Conservation (phyloP, 306 rosid species). For the Pterocarpus santalinus region DNA sequence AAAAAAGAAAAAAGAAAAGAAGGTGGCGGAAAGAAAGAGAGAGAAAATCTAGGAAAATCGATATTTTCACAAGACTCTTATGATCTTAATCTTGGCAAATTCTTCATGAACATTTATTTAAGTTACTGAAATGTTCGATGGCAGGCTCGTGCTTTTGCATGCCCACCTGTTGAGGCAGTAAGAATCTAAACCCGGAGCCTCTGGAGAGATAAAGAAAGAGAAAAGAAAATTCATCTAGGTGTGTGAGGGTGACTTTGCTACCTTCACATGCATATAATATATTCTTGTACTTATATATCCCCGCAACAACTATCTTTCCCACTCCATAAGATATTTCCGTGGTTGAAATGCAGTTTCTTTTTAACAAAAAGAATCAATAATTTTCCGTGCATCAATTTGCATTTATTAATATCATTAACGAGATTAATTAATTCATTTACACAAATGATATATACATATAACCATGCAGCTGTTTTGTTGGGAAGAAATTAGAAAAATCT, state of each 20-base stretch:
- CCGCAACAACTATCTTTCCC: constrained; percentile 29
- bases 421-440: background rate
- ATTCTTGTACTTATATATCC: constrained; percentile 7
- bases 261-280: constrained; percentile 14
- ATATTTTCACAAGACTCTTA: constrained; percentile 42
- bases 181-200: constrained; percentile 25
- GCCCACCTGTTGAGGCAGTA: constrained; percentile 23
- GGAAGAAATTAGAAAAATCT: background rate
- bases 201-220: background rate
- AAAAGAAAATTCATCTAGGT: background rate
- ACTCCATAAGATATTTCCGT: constrained; percentile 32
- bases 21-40: constrained; percentile 1
- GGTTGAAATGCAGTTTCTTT: background rate
- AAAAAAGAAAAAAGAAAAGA: background rate
- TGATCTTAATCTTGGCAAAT: constrained; percentile 6
- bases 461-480: background rate
- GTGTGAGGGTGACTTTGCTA: background rate
- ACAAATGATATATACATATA: background rate
- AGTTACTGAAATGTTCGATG: background rate
- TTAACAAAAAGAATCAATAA: background rate
- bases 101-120: background rate
- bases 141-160: constrained; percentile 20
- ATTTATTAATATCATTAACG: background rate
- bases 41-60: background rate
- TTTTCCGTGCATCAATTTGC: background rate